Evolutionary conservation across 106 monocot species (phyloP).

Genomic region (Gastrodia elata): DNA sequence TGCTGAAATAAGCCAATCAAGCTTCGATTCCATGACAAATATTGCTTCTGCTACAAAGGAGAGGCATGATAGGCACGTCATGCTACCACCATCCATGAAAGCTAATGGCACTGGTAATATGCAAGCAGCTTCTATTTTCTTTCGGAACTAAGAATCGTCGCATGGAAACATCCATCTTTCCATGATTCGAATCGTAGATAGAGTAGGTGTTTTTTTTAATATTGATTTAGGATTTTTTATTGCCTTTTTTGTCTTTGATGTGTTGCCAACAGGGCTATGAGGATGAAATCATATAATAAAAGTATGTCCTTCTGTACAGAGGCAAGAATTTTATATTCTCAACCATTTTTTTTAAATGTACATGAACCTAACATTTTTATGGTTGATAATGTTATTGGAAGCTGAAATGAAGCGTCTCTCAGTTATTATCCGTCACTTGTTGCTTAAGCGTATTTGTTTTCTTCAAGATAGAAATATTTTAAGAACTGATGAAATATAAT

Average conservation of each 20-base stretch:
- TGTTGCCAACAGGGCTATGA: neutral
- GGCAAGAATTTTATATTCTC: neutral
- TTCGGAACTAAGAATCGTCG: conserved; percentile 5
- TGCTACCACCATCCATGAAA: conserved; percentile 7
- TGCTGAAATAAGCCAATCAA: conserved; percentile 19
- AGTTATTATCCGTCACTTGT: neutral
- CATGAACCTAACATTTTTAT: neutral
- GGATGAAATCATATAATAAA: neutral
- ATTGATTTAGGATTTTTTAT: neutral
- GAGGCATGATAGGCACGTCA: conserved; percentile 8
- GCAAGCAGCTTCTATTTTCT: conserved; percentile 21
- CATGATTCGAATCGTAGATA: neutral
- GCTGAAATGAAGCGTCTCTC: neutral
- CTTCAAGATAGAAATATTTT: neutral
- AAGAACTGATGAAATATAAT: neutral
- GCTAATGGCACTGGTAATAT: conserved; percentile 19
- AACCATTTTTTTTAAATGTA: neutral
- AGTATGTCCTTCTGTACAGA: neutral
- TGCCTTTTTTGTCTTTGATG: neutral
- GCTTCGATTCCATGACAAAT: neutral
- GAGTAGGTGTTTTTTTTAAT: neutral
- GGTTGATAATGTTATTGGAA: neutral
- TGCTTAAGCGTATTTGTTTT: neutral
- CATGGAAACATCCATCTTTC: neutral
- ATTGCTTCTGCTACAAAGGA: neutral